phyloP scores from a whole-genome alignment of 257 asterid genomes.

The Gynochthodes officinalis region DNA sequence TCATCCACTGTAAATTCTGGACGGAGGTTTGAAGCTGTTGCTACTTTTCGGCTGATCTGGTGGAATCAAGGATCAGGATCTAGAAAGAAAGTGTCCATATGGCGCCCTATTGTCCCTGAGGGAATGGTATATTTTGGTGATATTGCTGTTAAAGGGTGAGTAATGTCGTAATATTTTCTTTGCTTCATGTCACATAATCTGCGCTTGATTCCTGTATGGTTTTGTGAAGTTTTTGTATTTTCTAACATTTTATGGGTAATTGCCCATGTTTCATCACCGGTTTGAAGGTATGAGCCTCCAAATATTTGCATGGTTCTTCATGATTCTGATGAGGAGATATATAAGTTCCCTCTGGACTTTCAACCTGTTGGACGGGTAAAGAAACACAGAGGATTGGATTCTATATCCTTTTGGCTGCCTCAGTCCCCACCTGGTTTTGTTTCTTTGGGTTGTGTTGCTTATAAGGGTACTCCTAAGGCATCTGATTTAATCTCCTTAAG shows the following conservation, averaged over 20 bases:
- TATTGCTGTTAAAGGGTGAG: slow-evolving; percentile 86
- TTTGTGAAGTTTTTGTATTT: not conserved
- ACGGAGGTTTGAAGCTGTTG: slow-evolving; percentile 74
- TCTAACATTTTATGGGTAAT: not conserved
- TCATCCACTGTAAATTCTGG: slow-evolving; percentile 61
- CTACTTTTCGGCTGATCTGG: slow-evolving; percentile 84
- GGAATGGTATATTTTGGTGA: slow-evolving; percentile 94
- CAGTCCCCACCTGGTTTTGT: slow-evolving; percentile 97
- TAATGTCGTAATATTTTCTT: not conserved
- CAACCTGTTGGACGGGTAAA: slow-evolving; percentile 69
- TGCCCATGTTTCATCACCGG: slow-evolving; percentile 17
- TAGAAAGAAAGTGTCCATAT: slow-evolving; percentile 79
- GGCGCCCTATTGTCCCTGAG: slow-evolving; percentile 92
- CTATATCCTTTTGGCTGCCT: slow-evolving; percentile 88
- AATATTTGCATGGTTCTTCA: slow-evolving; percentile 74
- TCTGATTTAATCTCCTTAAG: slow-evolving; percentile 76
- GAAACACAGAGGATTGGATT: slow-evolving; percentile 63
- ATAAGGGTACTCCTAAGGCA: slow-evolving; percentile 70
- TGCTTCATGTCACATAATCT: slow-evolving; percentile 6
- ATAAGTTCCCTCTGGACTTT: slow-evolving; percentile 71
- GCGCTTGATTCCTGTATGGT: not conserved
- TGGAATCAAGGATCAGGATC: slow-evolving; percentile 96
- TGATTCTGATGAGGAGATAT: slow-evolving; percentile 70
- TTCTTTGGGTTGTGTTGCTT: slow-evolving; percentile 81
- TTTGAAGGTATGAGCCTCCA: slow-evolving; percentile 84